Evolutionary conservation across 176 grass and related monocot genomes (phyloP).

Genomic region (Bolboschoenus planiculmis): DNA sequence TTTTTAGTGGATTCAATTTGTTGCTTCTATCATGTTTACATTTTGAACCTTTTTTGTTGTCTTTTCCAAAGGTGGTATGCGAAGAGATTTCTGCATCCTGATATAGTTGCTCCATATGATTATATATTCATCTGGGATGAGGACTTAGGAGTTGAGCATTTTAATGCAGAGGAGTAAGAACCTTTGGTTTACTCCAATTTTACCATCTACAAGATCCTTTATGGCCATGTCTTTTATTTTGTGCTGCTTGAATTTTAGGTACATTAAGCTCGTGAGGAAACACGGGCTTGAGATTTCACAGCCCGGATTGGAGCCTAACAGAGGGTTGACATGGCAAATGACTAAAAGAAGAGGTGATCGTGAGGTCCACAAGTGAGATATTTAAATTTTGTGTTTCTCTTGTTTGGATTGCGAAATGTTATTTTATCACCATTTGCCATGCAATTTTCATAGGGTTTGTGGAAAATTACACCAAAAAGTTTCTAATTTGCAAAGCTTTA

Average conservation of each 20-base stretch:
- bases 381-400: conserved; percentile 13
- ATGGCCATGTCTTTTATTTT: neutral
- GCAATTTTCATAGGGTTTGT: neutral
- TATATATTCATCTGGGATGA: conserved; percentile 96
- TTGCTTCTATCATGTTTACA: conserved; percentile 5
- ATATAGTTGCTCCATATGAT: conserved; percentile 79
- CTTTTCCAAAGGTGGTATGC: conserved; percentile 71
- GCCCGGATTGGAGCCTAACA: conserved; percentile 75
- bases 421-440: neutral
- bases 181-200: neutral
- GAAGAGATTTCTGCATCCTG: conserved; percentile 92
- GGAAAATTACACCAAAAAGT: neutral
- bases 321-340: conserved; percentile 85
- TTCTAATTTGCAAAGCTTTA: neutral
- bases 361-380: conserved; percentile 83
- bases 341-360: conserved; percentile 79
- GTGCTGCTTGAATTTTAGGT: conserved; percentile 22
- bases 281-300: conserved; percentile 85
- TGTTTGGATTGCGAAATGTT: neutral
- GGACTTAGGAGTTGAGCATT: conserved; percentile 89
- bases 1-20: neutral
- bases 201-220: neutral
- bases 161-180: conserved; percentile 76
- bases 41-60: neutral
- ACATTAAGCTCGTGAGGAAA: conserved; percentile 90